These are phyloP conservation scores for Skeletonema menzelii DNA, from an alignment of 108 stramenopile genomes.

Conservation along the genomic window DNA sequence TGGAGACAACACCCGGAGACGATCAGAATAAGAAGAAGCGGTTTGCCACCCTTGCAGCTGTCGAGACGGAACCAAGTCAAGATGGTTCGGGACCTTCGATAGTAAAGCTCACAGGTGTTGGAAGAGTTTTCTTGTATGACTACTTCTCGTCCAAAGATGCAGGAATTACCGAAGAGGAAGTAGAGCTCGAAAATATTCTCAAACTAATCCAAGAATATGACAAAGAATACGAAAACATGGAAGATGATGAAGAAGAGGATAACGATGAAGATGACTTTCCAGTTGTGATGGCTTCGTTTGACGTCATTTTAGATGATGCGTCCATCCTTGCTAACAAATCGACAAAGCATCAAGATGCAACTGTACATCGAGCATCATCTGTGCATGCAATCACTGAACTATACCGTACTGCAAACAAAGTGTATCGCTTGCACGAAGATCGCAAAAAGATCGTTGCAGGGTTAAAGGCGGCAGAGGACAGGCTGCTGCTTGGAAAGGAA, in stretches of 20 bases:
- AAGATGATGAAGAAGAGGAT: conserved; percentile 15
- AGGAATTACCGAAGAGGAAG: conserved; percentile 28
- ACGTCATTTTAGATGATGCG: conserved; percentile 47
- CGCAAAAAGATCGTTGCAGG: conserved; percentile 53
- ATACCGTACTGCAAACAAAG: conserved; percentile 41
- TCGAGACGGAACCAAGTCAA: conserved; percentile 42
- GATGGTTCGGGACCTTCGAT: conserved; percentile 27
- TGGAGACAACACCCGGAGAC: background rate
- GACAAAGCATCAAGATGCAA: background rate
- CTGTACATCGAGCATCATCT: conserved; percentile 27
- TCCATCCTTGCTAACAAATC: conserved; percentile 1
- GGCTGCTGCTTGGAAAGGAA: conserved; percentile 35
- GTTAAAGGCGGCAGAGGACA: conserved; percentile 42
- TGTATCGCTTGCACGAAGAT: conserved; percentile 57
- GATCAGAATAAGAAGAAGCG: background rate
- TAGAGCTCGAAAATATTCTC: conserved; percentile 10
- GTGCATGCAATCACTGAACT: conserved; percentile 58
- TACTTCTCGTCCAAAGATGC: conserved; percentile 32
- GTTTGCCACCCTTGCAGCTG: conserved; percentile 65
- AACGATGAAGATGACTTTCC: conserved; percentile 5
- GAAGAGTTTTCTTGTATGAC: conserved; percentile 52
- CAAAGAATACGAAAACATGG: conserved; percentile 9
- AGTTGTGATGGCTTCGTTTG: conserved; percentile 64
- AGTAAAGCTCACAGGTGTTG: conserved; percentile 61
- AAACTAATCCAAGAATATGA: conserved; percentile 15